Conservation (phyloP, 768 basidiomycete species). For the Hebeloma cylindrosporum region DNA sequence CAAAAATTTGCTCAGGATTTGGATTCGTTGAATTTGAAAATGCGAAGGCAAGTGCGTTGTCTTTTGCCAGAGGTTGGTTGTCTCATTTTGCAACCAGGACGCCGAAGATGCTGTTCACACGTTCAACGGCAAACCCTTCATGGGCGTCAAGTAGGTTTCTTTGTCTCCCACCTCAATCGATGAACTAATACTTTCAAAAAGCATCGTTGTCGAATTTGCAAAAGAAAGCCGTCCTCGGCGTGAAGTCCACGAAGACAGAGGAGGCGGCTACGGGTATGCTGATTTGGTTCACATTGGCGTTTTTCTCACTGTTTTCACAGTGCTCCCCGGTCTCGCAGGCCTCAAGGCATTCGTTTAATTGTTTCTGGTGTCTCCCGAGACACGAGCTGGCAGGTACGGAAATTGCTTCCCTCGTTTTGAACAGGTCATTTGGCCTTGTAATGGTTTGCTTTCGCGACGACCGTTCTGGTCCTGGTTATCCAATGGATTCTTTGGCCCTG, state of each 20-base stretch:
- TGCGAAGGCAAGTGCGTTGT: slow-evolving; percentile 54
- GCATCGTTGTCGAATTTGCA: slow-evolving; percentile 95
- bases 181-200: slow-evolving; percentile 28
- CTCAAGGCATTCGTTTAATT: slow-evolving; percentile 78
- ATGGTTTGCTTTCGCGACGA: slow-evolving; percentile 19
- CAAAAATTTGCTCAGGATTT: slow-evolving; percentile 57
- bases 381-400: slow-evolving; percentile 98
- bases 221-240: slow-evolving; percentile 89
- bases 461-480: slow-evolving; percentile 10
- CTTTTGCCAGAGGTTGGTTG: not conserved
- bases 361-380: slow-evolving; percentile 91
- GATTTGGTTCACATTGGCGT: not conserved
- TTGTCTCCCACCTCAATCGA: not conserved
- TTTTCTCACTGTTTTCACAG: slow-evolving; percentile 25
- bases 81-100: slow-evolving; percentile 53
- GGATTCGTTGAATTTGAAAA: slow-evolving; percentile 97
- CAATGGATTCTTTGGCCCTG: slow-evolving; percentile 15
- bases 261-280: slow-evolving; percentile 51
- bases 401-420: slow-evolving; percentile 28
- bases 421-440: slow-evolving; percentile 20
- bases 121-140: slow-evolving; percentile 86
- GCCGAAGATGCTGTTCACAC: slow-evolving; percentile 91
- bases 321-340: slow-evolving; percentile 68
- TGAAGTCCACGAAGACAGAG: slow-evolving; percentile 63
- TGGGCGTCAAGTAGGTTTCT: slow-evolving; percentile 73